Percentiles rank a stretch among this genome's conserved stretches.
Conservation (phyloP, 139 green algal species). For the Coccomyxa sp. region DNA sequence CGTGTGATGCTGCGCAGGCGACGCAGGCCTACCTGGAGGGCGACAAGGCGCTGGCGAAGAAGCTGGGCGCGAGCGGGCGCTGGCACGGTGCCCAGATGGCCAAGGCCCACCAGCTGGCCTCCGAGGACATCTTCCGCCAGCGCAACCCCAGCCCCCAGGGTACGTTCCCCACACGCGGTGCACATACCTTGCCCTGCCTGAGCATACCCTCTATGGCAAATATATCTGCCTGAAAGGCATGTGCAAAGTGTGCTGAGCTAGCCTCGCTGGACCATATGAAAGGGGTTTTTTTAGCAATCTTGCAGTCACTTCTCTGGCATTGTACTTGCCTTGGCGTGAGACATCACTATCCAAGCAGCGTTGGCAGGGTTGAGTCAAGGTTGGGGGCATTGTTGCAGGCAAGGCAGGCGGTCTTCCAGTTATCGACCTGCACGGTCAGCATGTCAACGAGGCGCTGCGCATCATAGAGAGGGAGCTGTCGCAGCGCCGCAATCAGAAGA, state of each 20-base stretch:
- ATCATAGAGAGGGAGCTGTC: conserved; percentile 38
- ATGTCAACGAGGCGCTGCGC: conserved; percentile 57
- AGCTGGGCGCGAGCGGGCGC: conserved; percentile 60
- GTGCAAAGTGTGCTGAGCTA: background rate
- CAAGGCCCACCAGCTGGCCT: conserved; percentile 48
- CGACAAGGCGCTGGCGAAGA: conserved; percentile 61
- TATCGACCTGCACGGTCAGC: conserved; percentile 76
- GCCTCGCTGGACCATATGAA: too few relatives aligned
- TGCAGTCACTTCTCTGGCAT: too few relatives aligned
- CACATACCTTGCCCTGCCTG: background rate
- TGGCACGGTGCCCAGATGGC: conserved; percentile 57
- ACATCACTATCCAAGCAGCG: too few relatives aligned
- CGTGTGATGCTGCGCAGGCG: conserved; percentile 35
- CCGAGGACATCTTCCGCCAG: conserved; percentile 36
- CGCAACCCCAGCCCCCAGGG: conserved; percentile 30
- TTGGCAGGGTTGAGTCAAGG: too few relatives aligned
- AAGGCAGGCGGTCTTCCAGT: background rate
- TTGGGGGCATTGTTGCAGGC: too few relatives aligned
- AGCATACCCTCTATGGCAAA: background rate
- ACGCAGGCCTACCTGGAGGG: conserved; percentile 68
- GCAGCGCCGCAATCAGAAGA: background rate
- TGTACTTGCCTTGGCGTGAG: too few relatives aligned
- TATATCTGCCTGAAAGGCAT: background rate
- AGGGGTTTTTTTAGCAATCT: too few relatives aligned
- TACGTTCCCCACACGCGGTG: background rate